phyloP scores from a whole-genome alignment of 495 filamentous ascomycete species.

The Talaromyces proteolyticus region DNA sequence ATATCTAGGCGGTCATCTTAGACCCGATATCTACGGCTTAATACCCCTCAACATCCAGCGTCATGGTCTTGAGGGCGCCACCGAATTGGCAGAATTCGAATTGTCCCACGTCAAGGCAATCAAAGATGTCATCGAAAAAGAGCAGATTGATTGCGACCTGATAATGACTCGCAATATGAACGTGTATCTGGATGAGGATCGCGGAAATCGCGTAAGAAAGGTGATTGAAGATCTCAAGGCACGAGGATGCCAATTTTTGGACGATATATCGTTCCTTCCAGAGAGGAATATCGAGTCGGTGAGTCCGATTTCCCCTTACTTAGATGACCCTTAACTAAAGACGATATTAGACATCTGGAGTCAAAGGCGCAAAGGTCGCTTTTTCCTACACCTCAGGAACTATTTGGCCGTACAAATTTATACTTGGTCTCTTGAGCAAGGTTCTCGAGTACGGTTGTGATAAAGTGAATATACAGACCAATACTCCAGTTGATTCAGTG shows the following conservation, averaged over 20 bases:
- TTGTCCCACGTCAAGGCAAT: constrained; percentile 4
- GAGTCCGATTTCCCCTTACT: neutral
- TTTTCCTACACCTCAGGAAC: constrained; percentile 33
- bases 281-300: neutral
- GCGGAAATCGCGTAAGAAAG: neutral
- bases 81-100: constrained; percentile 7
- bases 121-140: neutral
- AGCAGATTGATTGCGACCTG: constrained; percentile 6
- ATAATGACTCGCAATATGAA: constrained; percentile 7
- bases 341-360: constrained; percentile 22
- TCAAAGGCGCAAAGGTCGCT: constrained; percentile 40
- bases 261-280: neutral
- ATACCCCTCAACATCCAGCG: constrained; percentile 6
- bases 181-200: constrained; percentile 1
- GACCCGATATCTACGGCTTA: constrained; percentile 5
- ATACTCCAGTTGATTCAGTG: constrained; percentile 5
- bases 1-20: constrained; percentile 5
- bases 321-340: constrained; percentile 7
- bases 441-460: neutral
- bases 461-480: constrained; percentile 7
- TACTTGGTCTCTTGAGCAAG: constrained; percentile 43
- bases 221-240: neutral
- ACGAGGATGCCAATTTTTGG: neutral
- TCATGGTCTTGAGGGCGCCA: neutral
- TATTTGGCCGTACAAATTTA: constrained; percentile 81